Evolutionary conservation across 2,329 filamentous ascomycete species (phyloP), one percentile per base, ranked within the genome.

Genomic region (Fusarium virguliforme): DNA sequence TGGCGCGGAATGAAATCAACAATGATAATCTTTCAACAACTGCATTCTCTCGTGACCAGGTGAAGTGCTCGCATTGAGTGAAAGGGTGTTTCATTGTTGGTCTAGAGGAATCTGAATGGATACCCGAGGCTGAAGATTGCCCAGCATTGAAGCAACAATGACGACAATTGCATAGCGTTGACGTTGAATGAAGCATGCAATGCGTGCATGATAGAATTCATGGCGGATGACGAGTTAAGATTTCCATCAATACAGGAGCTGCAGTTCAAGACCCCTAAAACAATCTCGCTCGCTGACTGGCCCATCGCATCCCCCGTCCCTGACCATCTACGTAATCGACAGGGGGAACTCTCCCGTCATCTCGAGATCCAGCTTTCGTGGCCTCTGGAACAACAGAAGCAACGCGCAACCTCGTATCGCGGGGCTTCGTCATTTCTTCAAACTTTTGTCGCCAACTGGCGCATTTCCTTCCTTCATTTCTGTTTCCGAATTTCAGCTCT

Each of bases 321-420:
- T 61, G 48, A 46, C 66, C 69, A 72, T 72, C 70, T 65, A 72
- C 69, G 70, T 72, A 72, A 72, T 72, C 56, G 69, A 60, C 50
- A 57, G 43, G 26, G 8, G 28, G 38, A 38, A 54, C 59, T 62
- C 56, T 51, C 26, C 18, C 18, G 18, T 18, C 51, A 61, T 57
- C 43, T 72, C n/a, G 41, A 68, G 64, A 71, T 72, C 65, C 13
- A 53, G 48, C 48, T 66, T 70, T 68, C 70, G 70, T 68, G 70
- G 70, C 70, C 70, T 71, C 24, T 24, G 26, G 43, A 48, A 30
- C 26, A 48, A 51, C 48, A 51, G 48, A 22, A 12, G 22, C 51
- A 35, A 26, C 57, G 18, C 55, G 18, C 62, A 48, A 22, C 62
- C 61, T 68, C 56, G 61, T 69, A 57, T 51, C 60, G 48, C 60